Conservation (phyloP, 2,329 filamentous ascomycete genomes). For the Trichoderma sp. region DNA sequence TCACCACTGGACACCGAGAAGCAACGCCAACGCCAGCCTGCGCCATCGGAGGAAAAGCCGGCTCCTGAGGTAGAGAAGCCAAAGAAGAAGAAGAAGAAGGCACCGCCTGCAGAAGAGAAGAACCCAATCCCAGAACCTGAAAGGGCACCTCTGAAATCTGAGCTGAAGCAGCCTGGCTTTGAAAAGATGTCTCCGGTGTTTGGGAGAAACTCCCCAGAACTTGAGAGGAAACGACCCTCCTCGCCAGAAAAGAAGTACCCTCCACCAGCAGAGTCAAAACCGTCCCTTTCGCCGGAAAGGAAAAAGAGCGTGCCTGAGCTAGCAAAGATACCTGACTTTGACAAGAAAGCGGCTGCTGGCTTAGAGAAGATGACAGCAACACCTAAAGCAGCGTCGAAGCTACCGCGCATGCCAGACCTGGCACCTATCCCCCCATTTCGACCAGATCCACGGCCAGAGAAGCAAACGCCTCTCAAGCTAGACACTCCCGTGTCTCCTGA, state of each 20-base stretch:
- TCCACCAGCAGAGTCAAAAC: background rate
- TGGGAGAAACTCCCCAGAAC: background rate
- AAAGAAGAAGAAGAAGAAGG: constrained; percentile 15
- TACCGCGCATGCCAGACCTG: constrained; percentile 18
- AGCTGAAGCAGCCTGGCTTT: background rate
- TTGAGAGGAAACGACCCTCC: background rate
- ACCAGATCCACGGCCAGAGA: constrained; percentile 29
- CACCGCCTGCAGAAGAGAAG: background rate
- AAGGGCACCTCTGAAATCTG: background rate
- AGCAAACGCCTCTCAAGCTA: constrained; percentile 21
- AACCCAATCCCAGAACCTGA: background rate
- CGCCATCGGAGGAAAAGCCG: constrained; percentile 23
- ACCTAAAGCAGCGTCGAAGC: constrained; percentile 20
- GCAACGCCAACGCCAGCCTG: constrained; percentile 26
- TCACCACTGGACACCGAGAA: constrained; percentile 20
- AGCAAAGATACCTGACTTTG: background rate
- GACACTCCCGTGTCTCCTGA: constrained; percentile 18
- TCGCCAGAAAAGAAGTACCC: constrained; percentile 1
- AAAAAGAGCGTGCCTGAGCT: background rate
- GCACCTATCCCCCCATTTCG: constrained; percentile 23
- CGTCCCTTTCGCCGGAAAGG: background rate
- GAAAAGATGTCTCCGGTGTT: background rate
- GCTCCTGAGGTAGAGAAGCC: constrained; percentile 27
- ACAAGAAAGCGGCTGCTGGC: background rate
- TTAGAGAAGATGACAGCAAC: constrained; percentile 3